Evolutionary conservation across 2,329 filamentous ascomycete species (phyloP), one percentile per base, ranked within the genome.

Genomic region (Xylaria sp.): DNA sequence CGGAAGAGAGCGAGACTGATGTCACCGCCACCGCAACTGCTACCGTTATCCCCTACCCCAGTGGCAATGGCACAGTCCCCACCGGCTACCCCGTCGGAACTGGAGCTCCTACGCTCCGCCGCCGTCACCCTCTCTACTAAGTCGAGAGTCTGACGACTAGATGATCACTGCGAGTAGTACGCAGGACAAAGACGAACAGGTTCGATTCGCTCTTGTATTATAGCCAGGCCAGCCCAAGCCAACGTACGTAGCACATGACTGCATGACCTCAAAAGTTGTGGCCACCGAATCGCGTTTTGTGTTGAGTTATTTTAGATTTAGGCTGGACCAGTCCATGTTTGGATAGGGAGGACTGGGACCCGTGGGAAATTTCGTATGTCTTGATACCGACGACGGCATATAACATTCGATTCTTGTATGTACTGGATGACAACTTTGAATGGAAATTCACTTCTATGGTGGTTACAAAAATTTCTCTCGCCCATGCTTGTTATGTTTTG

Each of bases 11-110:
- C 10, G 67, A 61, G 6, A 39, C 23, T 69, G 80, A 67, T 48
- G 77, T 80, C 71, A 81, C 80, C 61, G 78, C 80, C 58, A 77
- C 73, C 34, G 76, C 73, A 50, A 77, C 73, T 34, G 73, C 75
- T 39, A 76, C 72, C 60, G 72, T 74, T 66, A 74, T 82, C 67
- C 83, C 83, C 71, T 83, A 79, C 78, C 83, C 83, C 58, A 73
- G 81, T 61, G 63, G 65, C 65, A 74, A 81, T 58, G 68, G 68
- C 65, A 70, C 78, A 55, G 69, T 60, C 28, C 56, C 68, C 12
- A 60, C 65, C 20, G 46, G 75, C n/a, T 58, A 48, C 69, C 78
- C 81, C 66, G 78, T 80, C 62, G 81, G 80, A 70, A 72, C 69
- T 18, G 69, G 65, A 36, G 8, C 25, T 30, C 65, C 69, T 20